These are phyloP conservation scores for Globisporangium polare DNA, from an alignment of 352 stramenopile species.

Conservation along the genomic window DNA sequence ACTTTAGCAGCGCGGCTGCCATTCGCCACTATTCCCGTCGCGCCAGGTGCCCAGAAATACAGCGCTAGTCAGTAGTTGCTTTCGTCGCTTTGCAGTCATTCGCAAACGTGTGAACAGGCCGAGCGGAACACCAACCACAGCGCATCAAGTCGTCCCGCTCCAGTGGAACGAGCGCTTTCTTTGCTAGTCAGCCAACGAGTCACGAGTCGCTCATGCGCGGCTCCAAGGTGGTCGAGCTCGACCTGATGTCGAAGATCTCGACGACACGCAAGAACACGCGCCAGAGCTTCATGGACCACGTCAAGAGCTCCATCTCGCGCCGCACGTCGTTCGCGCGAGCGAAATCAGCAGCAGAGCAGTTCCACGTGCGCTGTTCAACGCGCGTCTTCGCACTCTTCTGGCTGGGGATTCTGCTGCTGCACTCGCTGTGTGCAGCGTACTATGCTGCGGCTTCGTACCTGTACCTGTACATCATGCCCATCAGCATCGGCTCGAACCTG, in stretches of 20 bases:
- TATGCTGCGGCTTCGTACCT: slow-evolving; percentile 14
- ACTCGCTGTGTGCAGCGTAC: slow-evolving; percentile 14
- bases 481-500: slow-evolving; percentile 16
- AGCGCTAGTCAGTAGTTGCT: background rate
- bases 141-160: background rate
- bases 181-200: too few relatives aligned
- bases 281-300: background rate
- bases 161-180: background rate
- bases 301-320: background rate
- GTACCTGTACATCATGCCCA: slow-evolving; percentile 19
- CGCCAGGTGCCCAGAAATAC: too few relatives aligned
- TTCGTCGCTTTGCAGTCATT: background rate
- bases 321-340: background rate
- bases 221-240: background rate
- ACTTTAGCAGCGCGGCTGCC: too few relatives aligned
- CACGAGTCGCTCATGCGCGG: background rate
- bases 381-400: slow-evolving; percentile 14
- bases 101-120: background rate
- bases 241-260: background rate
- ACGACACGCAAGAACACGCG: background rate
- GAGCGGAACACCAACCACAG: background rate
- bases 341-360: slow-evolving; percentile 1
- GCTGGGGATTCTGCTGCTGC: slow-evolving; percentile 6
- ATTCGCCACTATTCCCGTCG: too few relatives aligned
- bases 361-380: slow-evolving; percentile 12